Evolutionary conservation across 768 basidiomycete genomes (phyloP).

Genomic region (Fomitopsis pulvina): DNA sequence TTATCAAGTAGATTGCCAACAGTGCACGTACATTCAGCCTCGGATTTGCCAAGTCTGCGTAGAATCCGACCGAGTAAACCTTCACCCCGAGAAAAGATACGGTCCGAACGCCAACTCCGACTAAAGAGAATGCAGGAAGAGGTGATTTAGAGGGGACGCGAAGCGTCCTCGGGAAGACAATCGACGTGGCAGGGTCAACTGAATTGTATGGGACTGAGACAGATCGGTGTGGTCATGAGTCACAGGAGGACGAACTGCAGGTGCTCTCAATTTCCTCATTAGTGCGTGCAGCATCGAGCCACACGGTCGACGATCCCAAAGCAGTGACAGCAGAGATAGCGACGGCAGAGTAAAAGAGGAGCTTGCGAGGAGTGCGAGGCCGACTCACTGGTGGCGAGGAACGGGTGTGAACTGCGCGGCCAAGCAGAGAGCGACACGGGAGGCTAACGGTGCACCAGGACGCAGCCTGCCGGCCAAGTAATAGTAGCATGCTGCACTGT

Average conservation of each 20-base stretch:
- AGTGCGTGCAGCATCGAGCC: conserved; percentile 37
- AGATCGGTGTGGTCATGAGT: not conserved
- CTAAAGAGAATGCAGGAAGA: conserved; percentile 55
- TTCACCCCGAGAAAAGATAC: conserved; percentile 85
- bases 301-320: conserved; percentile 24
- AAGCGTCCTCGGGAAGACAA: conserved; percentile 65
- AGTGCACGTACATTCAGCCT: conserved; percentile 44
- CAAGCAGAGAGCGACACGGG: not conserved
- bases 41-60: conserved; percentile 71
- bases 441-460: not conserved
- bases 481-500: not conserved
- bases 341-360: conserved; percentile 17
- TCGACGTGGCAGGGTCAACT: conserved; percentile 73
- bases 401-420: not conserved
- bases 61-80: conserved; percentile 89
- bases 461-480: not conserved
- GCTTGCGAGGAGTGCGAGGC: not conserved
- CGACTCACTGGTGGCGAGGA: not conserved
- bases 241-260: conserved; percentile 9
- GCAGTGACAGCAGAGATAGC: conserved; percentile 28
- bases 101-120: conserved; percentile 82
- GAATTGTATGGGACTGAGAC: not conserved
- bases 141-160: conserved; percentile 57
- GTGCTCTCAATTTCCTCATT: conserved; percentile 12
- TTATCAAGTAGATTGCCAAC: too few species aligned